Percentiles rank a stretch among this genome's conserved stretches.
These are phyloP conservation scores for Aphanomyces stellatus DNA, from an alignment of 352 stramenopile genomes.

Conservation along the genomic window DNA sequence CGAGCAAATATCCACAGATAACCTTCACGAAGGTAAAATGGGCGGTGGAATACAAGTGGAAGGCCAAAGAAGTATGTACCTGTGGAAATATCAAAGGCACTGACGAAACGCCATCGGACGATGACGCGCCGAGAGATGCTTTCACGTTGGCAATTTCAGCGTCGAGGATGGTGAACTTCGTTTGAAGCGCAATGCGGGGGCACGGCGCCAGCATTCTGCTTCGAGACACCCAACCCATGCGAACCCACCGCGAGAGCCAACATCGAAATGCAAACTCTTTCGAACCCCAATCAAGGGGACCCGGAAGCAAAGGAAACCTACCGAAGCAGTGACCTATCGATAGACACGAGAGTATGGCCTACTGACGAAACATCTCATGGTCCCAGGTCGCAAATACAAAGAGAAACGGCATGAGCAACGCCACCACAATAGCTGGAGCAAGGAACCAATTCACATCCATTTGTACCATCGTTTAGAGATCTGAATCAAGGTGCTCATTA, in stretches of 20 bases:
- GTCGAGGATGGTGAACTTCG: slow-evolving; percentile 56
- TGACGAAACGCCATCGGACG: slow-evolving; percentile 46
- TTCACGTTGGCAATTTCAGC: slow-evolving; percentile 75
- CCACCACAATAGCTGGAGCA: slow-evolving; percentile 36
- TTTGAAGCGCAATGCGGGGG: slow-evolving; percentile 66
- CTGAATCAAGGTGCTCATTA: too few species aligned
- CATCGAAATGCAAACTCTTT: slow-evolving; percentile 74
- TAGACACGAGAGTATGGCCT: background rate
- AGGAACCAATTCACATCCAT: slow-evolving; percentile 19
- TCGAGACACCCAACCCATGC: slow-evolving; percentile 38
- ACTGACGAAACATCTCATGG: slow-evolving; percentile 58
- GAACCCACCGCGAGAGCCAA: slow-evolving; percentile 50
- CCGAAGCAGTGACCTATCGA: too few species aligned
- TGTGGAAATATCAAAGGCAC: slow-evolving; percentile 75
- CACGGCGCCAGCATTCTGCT: slow-evolving; percentile 46
- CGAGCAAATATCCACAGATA: slow-evolving; percentile 45
- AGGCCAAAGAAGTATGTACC: slow-evolving; percentile 17
- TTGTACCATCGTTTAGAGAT: too few species aligned
- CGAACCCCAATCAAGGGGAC: slow-evolving; percentile 60
- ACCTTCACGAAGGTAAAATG: too few species aligned
- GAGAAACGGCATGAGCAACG: slow-evolving; percentile 46
- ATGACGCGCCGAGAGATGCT: slow-evolving; percentile 56
- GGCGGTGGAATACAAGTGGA: too few species aligned
- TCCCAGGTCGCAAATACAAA: slow-evolving; percentile 74
- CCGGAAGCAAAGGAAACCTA: too few species aligned